Evolutionary conservation across 208 protist species (phyloP), one percentile per base, ranked within the genome.

Genomic region (Wallacemonas collosoma): DNA sequence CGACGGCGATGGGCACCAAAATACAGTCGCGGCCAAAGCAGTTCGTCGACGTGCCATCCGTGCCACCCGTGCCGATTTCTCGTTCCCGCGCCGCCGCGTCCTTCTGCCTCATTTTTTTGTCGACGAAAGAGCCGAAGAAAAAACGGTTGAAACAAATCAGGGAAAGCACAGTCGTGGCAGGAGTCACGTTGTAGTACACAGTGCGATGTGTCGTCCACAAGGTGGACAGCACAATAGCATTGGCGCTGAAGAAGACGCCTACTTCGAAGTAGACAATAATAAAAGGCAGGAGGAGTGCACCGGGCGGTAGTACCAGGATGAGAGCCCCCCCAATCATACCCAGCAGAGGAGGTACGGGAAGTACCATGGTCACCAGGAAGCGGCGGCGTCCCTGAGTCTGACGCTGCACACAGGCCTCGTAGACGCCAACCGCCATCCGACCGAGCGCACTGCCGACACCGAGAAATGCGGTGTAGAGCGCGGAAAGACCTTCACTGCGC

Each of bases 381-480:
- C 73, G 70, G 15, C 79, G 83, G 57, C 87, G 63, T 1, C 79
- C 73, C n/a, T 72, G 70, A 12, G 67, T 26, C 71, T 91, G 80
- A 50, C 86, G 80, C 75, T 91, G 86, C 57, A 87, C 80, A 75
- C 76, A 87, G 41, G 83, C 86, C 74, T 91, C 86, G 56, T 82
- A 91, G n/a, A 91, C 53, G 17, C 86, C 86, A 57, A 91, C 77
- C 5, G 48, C 75, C 15, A 89, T 85, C 26, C 86, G 80, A 8
- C 86, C 86, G 38, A 87, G 41, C n/a, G 79, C 77, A 50, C 83
- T 86, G 38, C 86, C 83, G 15, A 91, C 80, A 4, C 86, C 86
- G 26, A 91, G 78, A 61, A 91, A 91, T 40, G 86, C 80, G 4
- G 86, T 91, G 81, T 91, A 91, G 3, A 91, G 64, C 7, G 86